Evolutionary conservation across 768 basidiomycete genomes (phyloP).

Genomic region (Mycena maculata): DNA sequence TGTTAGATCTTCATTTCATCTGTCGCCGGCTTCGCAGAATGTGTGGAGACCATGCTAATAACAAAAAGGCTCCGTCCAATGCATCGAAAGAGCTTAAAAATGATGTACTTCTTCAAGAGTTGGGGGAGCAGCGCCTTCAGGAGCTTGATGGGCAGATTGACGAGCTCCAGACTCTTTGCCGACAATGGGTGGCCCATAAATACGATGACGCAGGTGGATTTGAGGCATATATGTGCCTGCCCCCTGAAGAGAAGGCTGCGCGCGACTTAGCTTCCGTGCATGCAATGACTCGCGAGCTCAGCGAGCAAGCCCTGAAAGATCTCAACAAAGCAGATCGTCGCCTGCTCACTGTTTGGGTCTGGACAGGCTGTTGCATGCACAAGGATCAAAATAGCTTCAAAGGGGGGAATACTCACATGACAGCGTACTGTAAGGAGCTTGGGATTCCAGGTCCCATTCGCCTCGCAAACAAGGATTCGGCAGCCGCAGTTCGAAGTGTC

Average conservation of each 20-base stretch:
- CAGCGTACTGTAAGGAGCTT: slow-evolving; percentile 25
- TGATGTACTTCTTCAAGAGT: background rate
- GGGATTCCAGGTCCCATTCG: slow-evolving; percentile 1
- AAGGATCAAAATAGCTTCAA: slow-evolving; percentile 39
- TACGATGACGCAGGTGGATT: slow-evolving; percentile 25
- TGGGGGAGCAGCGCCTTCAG: slow-evolving; percentile 14
- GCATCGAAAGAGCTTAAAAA: background rate
- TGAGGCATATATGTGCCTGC: slow-evolving; percentile 8
- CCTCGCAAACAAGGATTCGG: background rate
- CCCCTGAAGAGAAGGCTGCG: slow-evolving; percentile 20
- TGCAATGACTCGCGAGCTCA: slow-evolving; percentile 19
- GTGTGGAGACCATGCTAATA: slow-evolving; percentile 22
- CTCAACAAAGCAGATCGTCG: slow-evolving; percentile 25
- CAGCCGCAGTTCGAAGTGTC: slow-evolving; percentile 8
- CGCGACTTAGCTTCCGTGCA: slow-evolving; percentile 10
- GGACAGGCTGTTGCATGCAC: too few relatives aligned
- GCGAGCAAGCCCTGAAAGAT: slow-evolving; percentile 20
- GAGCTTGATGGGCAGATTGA: slow-evolving; percentile 2
- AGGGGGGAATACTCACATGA: slow-evolving; percentile 32
- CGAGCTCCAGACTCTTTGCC: background rate
- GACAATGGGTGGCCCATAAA: background rate
- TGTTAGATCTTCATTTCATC: background rate
- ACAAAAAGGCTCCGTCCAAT: slow-evolving; percentile 13
- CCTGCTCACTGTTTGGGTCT: slow-evolving; percentile 33
- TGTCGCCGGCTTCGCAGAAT: slow-evolving; percentile 18